These are phyloP conservation scores for Lentinus brumalis DNA, from an alignment of 768 basidiomycete species.

Conservation along the genomic window DNA sequence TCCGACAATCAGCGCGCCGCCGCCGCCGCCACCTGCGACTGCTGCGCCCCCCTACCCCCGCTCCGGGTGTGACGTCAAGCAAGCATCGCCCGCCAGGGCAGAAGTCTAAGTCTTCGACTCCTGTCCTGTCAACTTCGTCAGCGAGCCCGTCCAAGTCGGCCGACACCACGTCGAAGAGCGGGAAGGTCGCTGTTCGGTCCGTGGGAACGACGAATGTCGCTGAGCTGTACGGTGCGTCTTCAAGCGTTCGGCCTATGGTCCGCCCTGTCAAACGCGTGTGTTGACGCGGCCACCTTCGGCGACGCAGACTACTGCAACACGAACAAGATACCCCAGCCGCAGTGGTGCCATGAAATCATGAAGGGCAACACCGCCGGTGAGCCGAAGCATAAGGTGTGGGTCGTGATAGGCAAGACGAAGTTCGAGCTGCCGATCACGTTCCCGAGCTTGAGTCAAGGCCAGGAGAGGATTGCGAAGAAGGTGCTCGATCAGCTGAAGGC, in stretches of 20 bases:
- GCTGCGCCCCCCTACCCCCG: not conserved
- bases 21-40: not conserved
- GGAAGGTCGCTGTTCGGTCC: slow-evolving; percentile 14
- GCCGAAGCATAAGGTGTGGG: slow-evolving; percentile 45
- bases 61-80: not conserved
- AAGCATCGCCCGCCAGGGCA: not conserved
- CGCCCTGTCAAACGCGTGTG: not conserved
- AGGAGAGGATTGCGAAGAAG: slow-evolving; percentile 47
- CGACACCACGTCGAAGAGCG: not conserved
- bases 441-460: slow-evolving; percentile 39
- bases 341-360: slow-evolving; percentile 35
- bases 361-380: slow-evolving; percentile 22
- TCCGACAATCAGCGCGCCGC: not conserved
- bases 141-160: not conserved
- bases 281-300: not conserved
- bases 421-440: slow-evolving; percentile 47
- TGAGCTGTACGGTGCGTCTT: slow-evolving; percentile 20
- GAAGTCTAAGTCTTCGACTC: not conserved
- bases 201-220: slow-evolving; percentile 20
- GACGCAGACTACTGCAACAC: slow-evolving; percentile 28
- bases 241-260: not conserved
- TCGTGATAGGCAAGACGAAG: slow-evolving; percentile 46
- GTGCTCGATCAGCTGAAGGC: slow-evolving; percentile 42
- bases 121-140: not conserved
- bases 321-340: slow-evolving; percentile 29